Base-by-base conservation (phyloP, 2,329 filamentous ascomycete genomes). In the Trichoderma sp. region DNA sequence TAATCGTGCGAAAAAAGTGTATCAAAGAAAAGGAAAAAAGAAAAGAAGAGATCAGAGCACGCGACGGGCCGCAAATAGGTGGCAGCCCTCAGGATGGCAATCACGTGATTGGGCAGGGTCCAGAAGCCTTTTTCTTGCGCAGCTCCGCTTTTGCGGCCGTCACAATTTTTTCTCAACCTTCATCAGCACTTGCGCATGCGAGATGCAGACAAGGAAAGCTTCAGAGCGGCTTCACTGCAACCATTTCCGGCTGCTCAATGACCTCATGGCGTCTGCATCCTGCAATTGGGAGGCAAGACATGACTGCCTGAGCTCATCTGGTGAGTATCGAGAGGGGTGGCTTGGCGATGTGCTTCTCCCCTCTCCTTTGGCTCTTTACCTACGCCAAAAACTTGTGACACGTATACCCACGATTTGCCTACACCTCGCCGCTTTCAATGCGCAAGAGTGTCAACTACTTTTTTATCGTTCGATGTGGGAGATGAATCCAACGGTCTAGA, bases 401-500 rank as follows among this genome's bases (percentile, higher is more conserved):
- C 45, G 50, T 71, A 41, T 18, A 75, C 86, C 88, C 89, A 90
- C 89, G 85, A 85, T 87, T 87, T 91, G 88, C 89, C 89, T 90
- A 87, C 89, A 89, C 89, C 86, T 88, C 84, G 86, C 88, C 87
- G 86, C 84, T 85, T 80, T 87, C 86, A 84, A 86, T 91, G 87
- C 88, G 87, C 88, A 85, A 83, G 86, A 84, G 86, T 88, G 89
- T 90, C 85, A 90, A 89, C 87, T 89, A 89, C 81, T 83, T 83
- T 84, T 83, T 85, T 87, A 81, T 86, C 85, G 85, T 86, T 91
- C 89, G 88, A 88, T 89, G 89, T 91, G 90, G 89, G 88, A 91
- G 88, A 91, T 87, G 80, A 88, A 91, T 81, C 85, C 84, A 83
- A 87, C 83, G 89, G 90, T 89, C 89, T 91, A 91, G 90, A 91